Evolutionary conservation across 2,329 filamentous ascomycete species (phyloP).

Genomic region (Hymenoscyphus occultus): DNA sequence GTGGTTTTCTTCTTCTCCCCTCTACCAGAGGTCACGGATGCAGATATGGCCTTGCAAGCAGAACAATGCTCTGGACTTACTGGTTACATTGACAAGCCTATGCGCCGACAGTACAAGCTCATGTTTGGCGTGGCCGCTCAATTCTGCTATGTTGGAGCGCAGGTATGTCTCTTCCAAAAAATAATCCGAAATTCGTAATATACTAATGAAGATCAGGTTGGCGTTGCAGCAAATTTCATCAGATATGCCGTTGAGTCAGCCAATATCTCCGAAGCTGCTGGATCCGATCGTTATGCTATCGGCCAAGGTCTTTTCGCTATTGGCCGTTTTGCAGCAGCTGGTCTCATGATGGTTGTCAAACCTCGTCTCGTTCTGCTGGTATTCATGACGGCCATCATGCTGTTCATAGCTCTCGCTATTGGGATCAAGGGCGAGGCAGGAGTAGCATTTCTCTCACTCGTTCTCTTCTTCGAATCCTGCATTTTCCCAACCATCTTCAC

Average conservation of each 20-base stretch:
- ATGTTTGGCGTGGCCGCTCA: conserved; percentile 72
- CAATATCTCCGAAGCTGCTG: conserved; percentile 44
- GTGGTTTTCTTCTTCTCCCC: conserved; percentile 65
- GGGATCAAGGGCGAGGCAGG: conserved; percentile 44
- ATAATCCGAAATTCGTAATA: background rate
- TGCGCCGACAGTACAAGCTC: conserved; percentile 48
- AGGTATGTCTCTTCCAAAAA: conserved; percentile 11
- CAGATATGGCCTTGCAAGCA: conserved; percentile 12
- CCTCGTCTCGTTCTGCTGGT: conserved; percentile 67
- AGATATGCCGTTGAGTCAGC: conserved; percentile 44
- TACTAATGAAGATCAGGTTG: conserved; percentile 13
- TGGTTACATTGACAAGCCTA: conserved; percentile 25
- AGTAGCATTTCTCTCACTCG: conserved; percentile 63
- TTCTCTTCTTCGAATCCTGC: conserved; percentile 77
- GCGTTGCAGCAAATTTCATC: conserved; percentile 60
- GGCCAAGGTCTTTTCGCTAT: conserved; percentile 71
- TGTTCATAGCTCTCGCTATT: conserved; percentile 44
- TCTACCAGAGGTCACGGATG: conserved; percentile 56
- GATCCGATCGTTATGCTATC: conserved; percentile 66
- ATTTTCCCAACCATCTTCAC: conserved; percentile 81
- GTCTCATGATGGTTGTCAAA: conserved; percentile 60
- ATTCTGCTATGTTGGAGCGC: conserved; percentile 69
- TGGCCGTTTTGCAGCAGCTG: conserved; percentile 67
- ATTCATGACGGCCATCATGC: conserved; percentile 58
- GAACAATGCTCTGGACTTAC: conserved; percentile 21